A percentile compares a stretch with the other conserved stretches of the same genome.
These are phyloP conservation scores for Myriosclerotinia curreyana DNA, from an alignment of 2,329 filamentous ascomycete species.

Conservation along the genomic window DNA sequence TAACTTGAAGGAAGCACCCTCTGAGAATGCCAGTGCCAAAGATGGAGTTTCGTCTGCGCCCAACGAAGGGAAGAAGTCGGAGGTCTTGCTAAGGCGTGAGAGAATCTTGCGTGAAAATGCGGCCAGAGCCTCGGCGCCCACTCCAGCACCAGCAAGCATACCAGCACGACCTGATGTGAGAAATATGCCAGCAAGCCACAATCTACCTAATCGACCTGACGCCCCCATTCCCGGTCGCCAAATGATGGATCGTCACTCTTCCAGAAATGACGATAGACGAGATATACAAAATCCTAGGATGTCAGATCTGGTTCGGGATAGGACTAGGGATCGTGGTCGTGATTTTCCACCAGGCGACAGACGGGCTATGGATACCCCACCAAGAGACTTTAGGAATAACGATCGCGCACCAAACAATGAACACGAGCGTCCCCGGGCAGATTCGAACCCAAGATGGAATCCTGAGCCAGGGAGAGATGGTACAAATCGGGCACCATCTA, in stretches of 20 bases:
- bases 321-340: slow-evolving; percentile 36
- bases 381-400: slow-evolving; percentile 34
- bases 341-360: slow-evolving; percentile 35
- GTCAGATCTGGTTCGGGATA: slow-evolving; percentile 32
- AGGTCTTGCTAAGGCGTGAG: slow-evolving; percentile 35
- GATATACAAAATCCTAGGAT: slow-evolving; percentile 33
- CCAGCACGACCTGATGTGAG: slow-evolving; percentile 33
- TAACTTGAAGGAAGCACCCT: slow-evolving; percentile 12
- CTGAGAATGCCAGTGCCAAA: slow-evolving; percentile 24
- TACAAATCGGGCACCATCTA: slow-evolving; percentile 30
- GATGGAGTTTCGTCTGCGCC: slow-evolving; percentile 28
- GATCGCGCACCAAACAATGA: slow-evolving; percentile 32
- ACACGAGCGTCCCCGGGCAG: slow-evolving; percentile 34
- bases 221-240: slow-evolving; percentile 36
- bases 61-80: slow-evolving; percentile 32
- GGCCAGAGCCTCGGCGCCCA: slow-evolving; percentile 30
- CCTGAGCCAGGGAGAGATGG: slow-evolving; percentile 35
- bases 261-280: slow-evolving; percentile 37
- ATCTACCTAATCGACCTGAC: slow-evolving; percentile 38
- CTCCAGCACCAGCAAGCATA: slow-evolving; percentile 25
- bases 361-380: slow-evolving; percentile 30
- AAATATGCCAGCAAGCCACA: slow-evolving; percentile 27
- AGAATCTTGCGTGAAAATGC: slow-evolving; percentile 35
- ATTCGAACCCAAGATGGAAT: slow-evolving; percentile 37
- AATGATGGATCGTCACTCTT: slow-evolving; percentile 34